Conservation (phyloP, 768 basidiomycete species). For the Hygrophorus pudorinus region DNA sequence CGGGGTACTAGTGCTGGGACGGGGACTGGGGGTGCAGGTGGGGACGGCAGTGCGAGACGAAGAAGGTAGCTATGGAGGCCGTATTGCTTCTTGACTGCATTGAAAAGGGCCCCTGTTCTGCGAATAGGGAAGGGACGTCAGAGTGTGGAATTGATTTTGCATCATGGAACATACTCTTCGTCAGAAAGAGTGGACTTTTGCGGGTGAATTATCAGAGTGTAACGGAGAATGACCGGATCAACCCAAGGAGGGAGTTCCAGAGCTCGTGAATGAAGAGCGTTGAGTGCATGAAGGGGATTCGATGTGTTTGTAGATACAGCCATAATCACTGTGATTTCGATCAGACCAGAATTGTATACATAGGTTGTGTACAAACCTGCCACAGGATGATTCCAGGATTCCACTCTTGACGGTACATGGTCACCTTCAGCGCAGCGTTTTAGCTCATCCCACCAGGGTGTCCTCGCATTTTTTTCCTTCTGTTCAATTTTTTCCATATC, state of each 20-base stretch:
- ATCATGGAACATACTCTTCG: conserved; percentile 57
- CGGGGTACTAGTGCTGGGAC: conserved; percentile 59
- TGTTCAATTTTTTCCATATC: conserved; percentile 43
- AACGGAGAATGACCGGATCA: conserved; percentile 59
- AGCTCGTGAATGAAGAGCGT: conserved; percentile 57
- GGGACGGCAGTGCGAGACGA: conserved; percentile 46
- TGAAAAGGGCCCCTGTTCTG: conserved; percentile 72
- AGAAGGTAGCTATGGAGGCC: conserved; percentile 72
- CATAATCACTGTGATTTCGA: conserved; percentile 49
- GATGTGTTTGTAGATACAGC: conserved; percentile 76
- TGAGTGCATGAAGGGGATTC: conserved; percentile 74
- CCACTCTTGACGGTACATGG: conserved; percentile 54
- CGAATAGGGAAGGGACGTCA: conserved; percentile 4
- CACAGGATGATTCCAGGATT: conserved; percentile 84
- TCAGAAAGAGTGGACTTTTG: conserved; percentile 56
- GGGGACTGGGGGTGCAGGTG: conserved; percentile 56
- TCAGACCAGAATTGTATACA: conserved; percentile 5
- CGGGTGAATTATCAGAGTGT: conserved; percentile 73
- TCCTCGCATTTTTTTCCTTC: conserved; percentile 27
- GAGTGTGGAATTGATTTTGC: conserved; percentile 4
- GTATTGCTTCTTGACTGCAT: conserved; percentile 82
- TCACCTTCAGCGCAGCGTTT: conserved; percentile 70
- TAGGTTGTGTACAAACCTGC: conserved; percentile 51
- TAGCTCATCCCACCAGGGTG: conserved; percentile 88
- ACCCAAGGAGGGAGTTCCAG: conserved; percentile 76